Conservation (phyloP, 495 filamentous ascomycete genomes). For the Aspergillus kassunensis region DNA sequence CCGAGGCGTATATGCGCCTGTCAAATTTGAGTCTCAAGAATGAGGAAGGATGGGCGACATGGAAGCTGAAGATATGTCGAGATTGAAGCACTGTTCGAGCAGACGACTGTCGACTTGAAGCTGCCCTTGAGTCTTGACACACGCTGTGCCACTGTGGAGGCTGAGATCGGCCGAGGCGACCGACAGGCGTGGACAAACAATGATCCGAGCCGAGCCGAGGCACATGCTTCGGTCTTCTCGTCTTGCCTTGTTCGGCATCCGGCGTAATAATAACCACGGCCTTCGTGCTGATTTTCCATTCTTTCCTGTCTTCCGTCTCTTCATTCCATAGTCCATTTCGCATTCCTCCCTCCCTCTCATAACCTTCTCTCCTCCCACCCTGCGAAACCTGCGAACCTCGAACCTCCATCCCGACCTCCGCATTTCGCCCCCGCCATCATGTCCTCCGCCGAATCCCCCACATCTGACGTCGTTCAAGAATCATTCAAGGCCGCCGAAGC, state of each 20-base stretch:
- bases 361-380: conserved; percentile 1
- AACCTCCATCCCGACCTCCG: conserved; percentile 12
- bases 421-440: conserved; percentile 20
- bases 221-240: conserved; percentile 7
- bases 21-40: too few relatives aligned
- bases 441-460: conserved; percentile 30
- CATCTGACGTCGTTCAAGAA: conserved; percentile 32
- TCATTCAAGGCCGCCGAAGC: conserved; percentile 29
- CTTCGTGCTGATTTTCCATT: conserved; percentile 4
- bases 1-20: too few relatives aligned
- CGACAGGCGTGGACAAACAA: conserved; percentile 3
- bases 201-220: conserved; percentile 35
- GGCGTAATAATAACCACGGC: not conserved
- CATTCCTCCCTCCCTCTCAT: conserved; percentile 7
- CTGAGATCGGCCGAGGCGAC: too few relatives aligned
- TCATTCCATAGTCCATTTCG: conserved; percentile 2
- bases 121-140: too few relatives aligned
- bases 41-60: too few relatives aligned
- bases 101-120: not conserved
- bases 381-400: not conserved
- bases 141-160: too few relatives aligned
- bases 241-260: conserved; percentile 4
- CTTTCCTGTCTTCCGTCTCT: not conserved
- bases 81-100: too few relatives aligned
- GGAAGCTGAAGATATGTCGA: too few relatives aligned